A percentile compares a stretch with the other conserved stretches of the same genome.
These are phyloP conservation scores for Amphibolis antarctica DNA, from an alignment of 106 monocot genomes.

Conservation along the genomic window DNA sequence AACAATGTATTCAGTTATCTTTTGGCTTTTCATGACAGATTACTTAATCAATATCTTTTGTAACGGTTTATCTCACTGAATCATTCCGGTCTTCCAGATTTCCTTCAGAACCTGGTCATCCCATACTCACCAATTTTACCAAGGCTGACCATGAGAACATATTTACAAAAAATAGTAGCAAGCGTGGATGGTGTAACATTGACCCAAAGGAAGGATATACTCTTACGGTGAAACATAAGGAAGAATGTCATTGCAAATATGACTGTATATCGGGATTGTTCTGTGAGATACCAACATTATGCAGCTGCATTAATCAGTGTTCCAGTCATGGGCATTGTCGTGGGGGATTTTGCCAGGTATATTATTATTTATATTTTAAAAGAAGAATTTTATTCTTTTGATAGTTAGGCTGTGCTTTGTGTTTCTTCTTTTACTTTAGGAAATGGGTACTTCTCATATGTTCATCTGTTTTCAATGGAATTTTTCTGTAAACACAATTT, in stretches of 20 bases:
- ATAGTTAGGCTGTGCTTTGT: too few species aligned
- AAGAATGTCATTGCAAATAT: slow-evolving; percentile 80
- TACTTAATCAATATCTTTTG: too few species aligned
- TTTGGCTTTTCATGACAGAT: neutral
- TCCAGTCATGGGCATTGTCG: slow-evolving; percentile 76
- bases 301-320: slow-evolving; percentile 94
- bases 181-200: slow-evolving; percentile 86
- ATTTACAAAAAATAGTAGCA: slow-evolving; percentile 59
- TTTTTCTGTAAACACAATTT: neutral
- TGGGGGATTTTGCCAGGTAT: slow-evolving; percentile 92
- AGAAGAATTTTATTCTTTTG: neutral
- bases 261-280: slow-evolving; percentile 62
- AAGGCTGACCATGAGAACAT: slow-evolving; percentile 60
- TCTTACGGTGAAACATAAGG: slow-evolving; percentile 55
- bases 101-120: slow-evolving; percentile 6
- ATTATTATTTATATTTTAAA: neutral
- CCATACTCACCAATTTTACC: slow-evolving; percentile 24
- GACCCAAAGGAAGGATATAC: slow-evolving; percentile 58
- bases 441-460: neutral
- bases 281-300: slow-evolving; percentile 62
- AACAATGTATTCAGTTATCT: slow-evolving; percentile 27
- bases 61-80: neutral
- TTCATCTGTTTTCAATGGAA: neutral
- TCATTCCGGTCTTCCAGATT: neutral
- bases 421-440: neutral